A percentile compares a stretch with the other conserved stretches of the same genome.
These are phyloP conservation scores for Aphanomyces euteiches DNA, from an alignment of 352 stramenopile genomes.

Conservation along the genomic window DNA sequence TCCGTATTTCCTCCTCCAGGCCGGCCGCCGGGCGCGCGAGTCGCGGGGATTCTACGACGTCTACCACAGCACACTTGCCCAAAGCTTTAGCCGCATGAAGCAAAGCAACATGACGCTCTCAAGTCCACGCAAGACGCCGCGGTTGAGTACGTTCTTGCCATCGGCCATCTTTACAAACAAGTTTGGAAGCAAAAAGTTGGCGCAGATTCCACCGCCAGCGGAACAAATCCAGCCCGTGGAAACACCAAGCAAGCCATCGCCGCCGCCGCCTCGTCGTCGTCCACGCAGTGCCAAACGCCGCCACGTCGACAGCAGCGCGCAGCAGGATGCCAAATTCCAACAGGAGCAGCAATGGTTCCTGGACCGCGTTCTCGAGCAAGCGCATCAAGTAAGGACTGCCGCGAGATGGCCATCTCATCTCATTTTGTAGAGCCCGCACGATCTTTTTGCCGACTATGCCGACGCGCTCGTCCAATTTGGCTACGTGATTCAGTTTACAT, in stretches of 20 bases:
- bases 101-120: not conserved
- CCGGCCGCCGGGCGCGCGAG: constrained; percentile 4
- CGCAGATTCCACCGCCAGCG: not conserved
- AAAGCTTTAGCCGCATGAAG: constrained; percentile 13
- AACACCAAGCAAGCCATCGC: not conserved
- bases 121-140: constrained; percentile 15
- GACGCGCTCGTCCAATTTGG: constrained; percentile 31
- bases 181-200: too few species aligned
- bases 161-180: not conserved
- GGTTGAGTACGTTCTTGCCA: not conserved
- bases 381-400: constrained; percentile 1
- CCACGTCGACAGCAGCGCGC: not conserved
- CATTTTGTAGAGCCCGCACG: constrained; percentile 24
- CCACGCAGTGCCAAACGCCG: not conserved
- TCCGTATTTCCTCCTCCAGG: constrained; percentile 25
- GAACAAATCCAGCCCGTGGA: not conserved
- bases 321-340: not conserved
- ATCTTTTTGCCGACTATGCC: constrained; percentile 31
- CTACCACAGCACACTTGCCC: constrained; percentile 18
- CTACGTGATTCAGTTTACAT: constrained; percentile 31
- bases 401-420: not conserved
- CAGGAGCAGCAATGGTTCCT: constrained; percentile 24
- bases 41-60: constrained; percentile 22
- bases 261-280: not conserved
- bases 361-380: constrained; percentile 27